Evolutionary conservation across 2,329 filamentous ascomycete species (phyloP).

Genomic region (Clonostachys solani): DNA sequence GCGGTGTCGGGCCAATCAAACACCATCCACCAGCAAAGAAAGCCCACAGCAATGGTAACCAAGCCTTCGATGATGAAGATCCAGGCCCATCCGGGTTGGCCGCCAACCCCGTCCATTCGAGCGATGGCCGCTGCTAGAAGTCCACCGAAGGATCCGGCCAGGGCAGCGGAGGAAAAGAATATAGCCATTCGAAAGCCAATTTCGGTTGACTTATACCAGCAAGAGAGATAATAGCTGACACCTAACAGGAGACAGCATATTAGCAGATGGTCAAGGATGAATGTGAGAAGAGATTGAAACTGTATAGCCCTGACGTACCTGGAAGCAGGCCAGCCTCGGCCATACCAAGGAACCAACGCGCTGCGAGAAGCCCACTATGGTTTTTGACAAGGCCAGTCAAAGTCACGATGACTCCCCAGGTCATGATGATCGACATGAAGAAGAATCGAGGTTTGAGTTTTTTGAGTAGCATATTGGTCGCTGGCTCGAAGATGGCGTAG

Average conservation of each 20-base stretch:
- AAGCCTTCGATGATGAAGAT: slow-evolving; percentile 69
- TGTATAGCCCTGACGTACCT: slow-evolving; percentile 12
- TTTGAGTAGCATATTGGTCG: slow-evolving; percentile 77
- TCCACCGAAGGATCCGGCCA: slow-evolving; percentile 75
- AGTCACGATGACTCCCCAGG: slow-evolving; percentile 40
- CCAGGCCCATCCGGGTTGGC: slow-evolving; percentile 57
- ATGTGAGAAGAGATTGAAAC: no score
- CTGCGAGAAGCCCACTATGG: slow-evolving; percentile 37
- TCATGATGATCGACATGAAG: slow-evolving; percentile 67
- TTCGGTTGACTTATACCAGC: slow-evolving; percentile 75
- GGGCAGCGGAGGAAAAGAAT: slow-evolving; percentile 78
- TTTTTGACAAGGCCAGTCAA: slow-evolving; percentile 47
- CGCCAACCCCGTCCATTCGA: slow-evolving; percentile 63
- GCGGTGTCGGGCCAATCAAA: slow-evolving; percentile 81
- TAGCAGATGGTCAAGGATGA: no score
- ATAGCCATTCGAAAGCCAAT: slow-evolving; percentile 57
- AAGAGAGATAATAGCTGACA: slow-evolving; percentile 65
- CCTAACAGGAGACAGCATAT: slow-evolving; percentile 12
- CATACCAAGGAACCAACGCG: slow-evolving; percentile 58
- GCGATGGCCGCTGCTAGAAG: slow-evolving; percentile 66
- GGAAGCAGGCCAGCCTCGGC: slow-evolving; percentile 64
- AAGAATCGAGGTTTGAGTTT: slow-evolving; percentile 68
- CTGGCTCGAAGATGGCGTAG: slow-evolving; percentile 70
- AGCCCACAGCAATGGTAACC: slow-evolving; percentile 62
- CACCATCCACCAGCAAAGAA: slow-evolving; percentile 65